Percentiles rank a stretch among this genome's conserved stretches.
These are phyloP conservation scores for Candida namnaoensis DNA, from an alignment of 805 yeast species.

Conservation along the genomic window DNA sequence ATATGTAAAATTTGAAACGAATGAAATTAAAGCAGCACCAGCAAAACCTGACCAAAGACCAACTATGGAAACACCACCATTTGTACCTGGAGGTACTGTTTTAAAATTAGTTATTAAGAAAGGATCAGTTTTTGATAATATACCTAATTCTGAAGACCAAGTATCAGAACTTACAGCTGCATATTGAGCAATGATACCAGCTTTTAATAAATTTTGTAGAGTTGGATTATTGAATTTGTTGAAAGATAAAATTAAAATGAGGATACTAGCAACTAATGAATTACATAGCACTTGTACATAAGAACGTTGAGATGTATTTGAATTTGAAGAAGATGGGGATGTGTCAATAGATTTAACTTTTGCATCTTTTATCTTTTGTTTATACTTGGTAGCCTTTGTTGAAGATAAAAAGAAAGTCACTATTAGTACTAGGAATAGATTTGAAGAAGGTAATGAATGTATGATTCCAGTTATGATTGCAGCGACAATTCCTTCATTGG, in stretches of 20 bases:
- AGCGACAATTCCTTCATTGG: slow-evolving; percentile 24
- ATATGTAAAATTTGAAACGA: slow-evolving; percentile 17
- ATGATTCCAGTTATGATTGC: slow-evolving; percentile 29
- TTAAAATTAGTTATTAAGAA: slow-evolving; percentile 29
- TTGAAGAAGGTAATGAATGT: slow-evolving; percentile 28
- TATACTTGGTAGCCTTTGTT: slow-evolving; percentile 29
- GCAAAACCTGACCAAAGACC: slow-evolving; percentile 27
- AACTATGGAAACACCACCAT: slow-evolving; percentile 31
- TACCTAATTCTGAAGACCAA: slow-evolving; percentile 39
- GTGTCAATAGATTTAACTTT: slow-evolving; percentile 15
- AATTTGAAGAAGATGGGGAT: slow-evolving; percentile 4
- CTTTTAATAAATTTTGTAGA: slow-evolving; percentile 8
- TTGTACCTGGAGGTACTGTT: slow-evolving; percentile 36
- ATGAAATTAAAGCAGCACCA: slow-evolving; percentile 27
- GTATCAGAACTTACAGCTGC: slow-evolving; percentile 37
- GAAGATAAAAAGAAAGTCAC: slow-evolving; percentile 28
- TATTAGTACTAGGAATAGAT: slow-evolving; percentile 22
- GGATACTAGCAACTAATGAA: slow-evolving; percentile 26
- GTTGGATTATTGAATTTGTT: slow-evolving; percentile 1
- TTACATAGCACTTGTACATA: slow-evolving; percentile 15
- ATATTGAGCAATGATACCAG: slow-evolving; percentile 25
- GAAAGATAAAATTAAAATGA: slow-evolving; percentile 19
- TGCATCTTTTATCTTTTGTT: slow-evolving; percentile 23
- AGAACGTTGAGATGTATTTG: slow-evolving; percentile 11
- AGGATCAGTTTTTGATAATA: slow-evolving; percentile 27